A percentile compares a stretch with the other conserved stretches of the same genome.
These are phyloP conservation scores for Talaromyces islandicus DNA, from an alignment of 2,329 filamentous ascomycete species.

Conservation along the genomic window DNA sequence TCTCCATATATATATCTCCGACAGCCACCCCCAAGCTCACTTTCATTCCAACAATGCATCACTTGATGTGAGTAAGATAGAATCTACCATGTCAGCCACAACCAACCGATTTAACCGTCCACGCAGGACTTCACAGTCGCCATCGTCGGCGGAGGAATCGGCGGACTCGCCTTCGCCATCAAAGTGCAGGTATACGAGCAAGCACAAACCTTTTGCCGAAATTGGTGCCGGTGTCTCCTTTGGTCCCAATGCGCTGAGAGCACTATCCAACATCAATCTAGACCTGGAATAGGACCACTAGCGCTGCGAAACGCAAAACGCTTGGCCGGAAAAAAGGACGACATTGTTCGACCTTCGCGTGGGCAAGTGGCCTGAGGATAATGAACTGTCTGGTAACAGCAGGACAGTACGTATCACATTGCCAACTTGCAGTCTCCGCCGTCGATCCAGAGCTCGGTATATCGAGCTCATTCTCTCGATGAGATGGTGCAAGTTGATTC, in stretches of 20 bases:
- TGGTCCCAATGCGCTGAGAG: constrained; percentile 47
- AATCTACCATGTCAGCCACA: neutral
- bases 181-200: constrained; percentile 52
- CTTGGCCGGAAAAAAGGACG: neutral
- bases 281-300: neutral
- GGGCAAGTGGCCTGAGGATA: neutral
- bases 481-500: constrained; percentile 27
- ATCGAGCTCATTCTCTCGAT: constrained; percentile 28
- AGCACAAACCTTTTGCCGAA: constrained; percentile 49
- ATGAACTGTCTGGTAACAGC: neutral
- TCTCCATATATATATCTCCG: neutral
- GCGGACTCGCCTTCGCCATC: constrained; percentile 50
- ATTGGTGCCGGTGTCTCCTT: constrained; percentile 55
- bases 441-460: constrained; percentile 25
- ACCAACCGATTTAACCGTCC: neutral
- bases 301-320: neutral
- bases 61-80: neutral
- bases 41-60: neutral
- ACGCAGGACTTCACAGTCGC: constrained; percentile 42
- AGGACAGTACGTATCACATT: constrained; percentile 14
- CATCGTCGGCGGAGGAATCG: constrained; percentile 57
- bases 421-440: constrained; percentile 21
- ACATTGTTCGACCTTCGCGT: neutral
- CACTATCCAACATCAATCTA: neutral
- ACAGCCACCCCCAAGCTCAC: neutral